Conservation (phyloP, 1,284 basidiomycete species). For the Boletus sp. region DNA sequence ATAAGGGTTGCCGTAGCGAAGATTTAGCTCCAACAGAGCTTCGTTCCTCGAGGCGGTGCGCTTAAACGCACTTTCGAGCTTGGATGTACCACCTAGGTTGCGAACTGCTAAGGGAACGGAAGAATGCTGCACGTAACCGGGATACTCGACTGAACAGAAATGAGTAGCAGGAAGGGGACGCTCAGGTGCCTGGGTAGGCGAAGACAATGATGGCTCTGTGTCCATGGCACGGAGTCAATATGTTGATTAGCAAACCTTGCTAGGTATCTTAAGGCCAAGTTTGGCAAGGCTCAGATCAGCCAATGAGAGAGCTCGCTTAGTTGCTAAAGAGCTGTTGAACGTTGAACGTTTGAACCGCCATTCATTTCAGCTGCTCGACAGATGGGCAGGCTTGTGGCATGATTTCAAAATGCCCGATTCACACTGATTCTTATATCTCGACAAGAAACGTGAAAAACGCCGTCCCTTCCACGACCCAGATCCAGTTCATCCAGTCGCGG, state of each 20-base stretch:
- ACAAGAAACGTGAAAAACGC: no score
- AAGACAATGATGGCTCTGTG: conserved; percentile 6
- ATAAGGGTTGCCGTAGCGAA: conserved; percentile 71
- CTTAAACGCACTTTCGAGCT: conserved; percentile 74
- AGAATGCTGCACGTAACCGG: conserved; percentile 70
- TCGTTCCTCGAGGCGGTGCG: conserved; percentile 58
- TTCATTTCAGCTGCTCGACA: no score
- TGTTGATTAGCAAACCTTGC: conserved; percentile 9
- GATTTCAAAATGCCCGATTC: no score
- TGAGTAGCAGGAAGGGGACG: conserved; percentile 56
- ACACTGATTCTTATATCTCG: no score
- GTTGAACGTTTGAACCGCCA: no score
- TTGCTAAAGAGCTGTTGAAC: no score
- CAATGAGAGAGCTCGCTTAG: no score
- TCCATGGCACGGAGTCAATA: conserved; percentile 13
- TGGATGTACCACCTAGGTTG: conserved; percentile 65
- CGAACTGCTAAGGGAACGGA: conserved; percentile 65
- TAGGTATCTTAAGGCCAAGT: neutral
- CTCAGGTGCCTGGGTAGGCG: conserved; percentile 38
- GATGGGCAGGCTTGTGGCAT: no score
- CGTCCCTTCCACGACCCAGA: no score
- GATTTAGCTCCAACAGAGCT: conserved; percentile 68
- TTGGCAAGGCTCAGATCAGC: no score
- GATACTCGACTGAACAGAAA: conserved; percentile 86
- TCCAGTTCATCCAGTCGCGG: no score